Evolutionary conservation across 257 asterid species (phyloP).

Genomic region (Nicotiana noctiflora): DNA sequence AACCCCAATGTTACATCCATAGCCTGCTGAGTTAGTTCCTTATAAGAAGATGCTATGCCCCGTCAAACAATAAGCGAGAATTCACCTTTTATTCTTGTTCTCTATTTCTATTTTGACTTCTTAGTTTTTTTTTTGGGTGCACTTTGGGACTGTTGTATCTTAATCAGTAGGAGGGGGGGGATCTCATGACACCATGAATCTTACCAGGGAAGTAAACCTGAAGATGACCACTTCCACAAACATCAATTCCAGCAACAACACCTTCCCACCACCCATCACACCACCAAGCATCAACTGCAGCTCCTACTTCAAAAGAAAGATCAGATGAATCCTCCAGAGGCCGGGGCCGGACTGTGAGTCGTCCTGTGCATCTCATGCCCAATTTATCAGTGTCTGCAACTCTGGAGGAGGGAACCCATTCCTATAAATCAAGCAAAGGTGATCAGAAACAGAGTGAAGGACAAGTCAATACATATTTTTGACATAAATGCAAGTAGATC

Average conservation of each 20-base stretch:
- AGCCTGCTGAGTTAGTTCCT: not conserved
- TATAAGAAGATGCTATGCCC: not conserved
- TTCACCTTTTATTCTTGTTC: not conserved
- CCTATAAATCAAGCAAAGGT: conserved; percentile 28
- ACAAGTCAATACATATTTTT: not conserved
- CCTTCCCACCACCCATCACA: conserved; percentile 80
- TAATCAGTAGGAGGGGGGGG: no score
- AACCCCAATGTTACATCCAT: not conserved
- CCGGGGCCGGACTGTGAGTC: conserved; percentile 53
- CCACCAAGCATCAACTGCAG: conserved; percentile 72
- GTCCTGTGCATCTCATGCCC: conserved; percentile 44
- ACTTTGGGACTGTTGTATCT: no score
- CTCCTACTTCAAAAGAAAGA: conserved; percentile 32
- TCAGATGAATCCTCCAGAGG: conserved; percentile 25
- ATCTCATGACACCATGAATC: no score
- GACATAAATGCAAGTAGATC: not conserved
- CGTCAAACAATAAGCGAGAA: not conserved
- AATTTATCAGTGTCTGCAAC: conserved; percentile 44
- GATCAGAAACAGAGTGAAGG: not conserved
- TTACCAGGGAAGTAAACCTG: conserved; percentile 52
- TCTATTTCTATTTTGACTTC: no score
- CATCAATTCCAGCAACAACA: conserved; percentile 30
- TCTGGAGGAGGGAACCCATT: conserved; percentile 37
- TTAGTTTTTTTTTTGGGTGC: not conserved
- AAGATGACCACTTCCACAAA: conserved; percentile 15